These are phyloP conservation scores for Kitagawia praeruptora DNA, from an alignment of 129 eudicot genomes.

Conservation along the genomic window DNA sequence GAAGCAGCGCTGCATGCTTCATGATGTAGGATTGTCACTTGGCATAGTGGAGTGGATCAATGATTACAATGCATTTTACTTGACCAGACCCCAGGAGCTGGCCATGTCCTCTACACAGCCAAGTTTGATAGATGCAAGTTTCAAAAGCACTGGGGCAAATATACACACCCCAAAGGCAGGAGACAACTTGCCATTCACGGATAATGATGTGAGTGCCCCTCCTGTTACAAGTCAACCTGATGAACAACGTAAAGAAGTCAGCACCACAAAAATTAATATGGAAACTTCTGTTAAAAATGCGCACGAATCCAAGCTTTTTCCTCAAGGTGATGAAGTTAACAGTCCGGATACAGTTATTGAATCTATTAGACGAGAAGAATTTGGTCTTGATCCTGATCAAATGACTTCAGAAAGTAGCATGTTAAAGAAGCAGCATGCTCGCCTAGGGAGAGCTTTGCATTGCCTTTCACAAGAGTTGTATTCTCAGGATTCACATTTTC, in stretches of 20 bases:
- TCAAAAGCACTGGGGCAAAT: constrained; percentile 8
- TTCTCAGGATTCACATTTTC: constrained; percentile 93
- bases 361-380: constrained; percentile 78
- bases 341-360: constrained; percentile 47
- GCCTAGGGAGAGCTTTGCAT: constrained; percentile 95
- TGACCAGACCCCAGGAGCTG: constrained; percentile 15
- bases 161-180: not conserved
- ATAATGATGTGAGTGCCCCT: constrained; percentile 20
- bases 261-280: not conserved
- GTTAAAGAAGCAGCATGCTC: constrained; percentile 90
- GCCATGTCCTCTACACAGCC: constrained; percentile 21
- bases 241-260: constrained; percentile 16
- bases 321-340: constrained; percentile 21
- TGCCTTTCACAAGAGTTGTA: constrained; percentile 93
- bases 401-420: constrained; percentile 43
- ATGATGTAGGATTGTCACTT: constrained; percentile 66
- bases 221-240: constrained; percentile 16
- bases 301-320: constrained; percentile 12
- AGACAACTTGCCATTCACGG: constrained; percentile 13
- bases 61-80: constrained; percentile 35
- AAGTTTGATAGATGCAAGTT: constrained; percentile 14
- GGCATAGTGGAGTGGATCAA: constrained; percentile 80
- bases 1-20: constrained; percentile 65
- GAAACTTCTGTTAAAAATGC: constrained; percentile 13
- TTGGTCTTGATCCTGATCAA: constrained; percentile 62